A percentile compares a stretch with the other conserved stretches of the same genome.
Evolutionary conservation across 352 stramenopile genomes (phyloP).

Genomic region (Globisporangium camurandrum): DNA sequence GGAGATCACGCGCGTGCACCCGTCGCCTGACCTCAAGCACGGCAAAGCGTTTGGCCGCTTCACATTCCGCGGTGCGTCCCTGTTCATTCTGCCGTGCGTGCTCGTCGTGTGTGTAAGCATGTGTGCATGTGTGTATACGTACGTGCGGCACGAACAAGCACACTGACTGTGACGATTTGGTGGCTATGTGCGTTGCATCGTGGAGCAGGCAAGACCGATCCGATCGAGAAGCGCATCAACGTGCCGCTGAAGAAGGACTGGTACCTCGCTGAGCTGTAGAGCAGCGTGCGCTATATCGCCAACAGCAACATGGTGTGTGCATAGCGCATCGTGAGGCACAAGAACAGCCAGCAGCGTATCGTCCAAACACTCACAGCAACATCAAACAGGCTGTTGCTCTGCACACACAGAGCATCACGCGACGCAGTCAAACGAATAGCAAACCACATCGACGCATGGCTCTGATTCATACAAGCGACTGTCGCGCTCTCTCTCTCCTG

Average conservation of each 20-base stretch:
- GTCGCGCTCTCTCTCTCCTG: no score
- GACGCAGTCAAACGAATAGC: no score
- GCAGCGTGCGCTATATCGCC: no score
- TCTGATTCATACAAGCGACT: no score
- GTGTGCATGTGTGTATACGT: constrained; percentile 3
- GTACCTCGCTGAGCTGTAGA: constrained; percentile 13
- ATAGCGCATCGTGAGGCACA: no score
- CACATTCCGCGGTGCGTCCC: constrained; percentile 67
- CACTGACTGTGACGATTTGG: not conserved
- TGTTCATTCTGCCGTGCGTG: not conserved
- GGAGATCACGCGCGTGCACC: constrained; percentile 74
- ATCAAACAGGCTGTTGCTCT: no score
- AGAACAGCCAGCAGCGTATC: no score
- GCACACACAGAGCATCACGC: no score
- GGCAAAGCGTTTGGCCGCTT: constrained; percentile 79
- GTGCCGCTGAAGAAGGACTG: constrained; percentile 72
- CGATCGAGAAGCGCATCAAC: constrained; percentile 71
- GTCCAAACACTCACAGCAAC: no score
- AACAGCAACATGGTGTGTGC: no score
- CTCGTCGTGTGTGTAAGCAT: not conserved
- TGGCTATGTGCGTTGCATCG: not conserved
- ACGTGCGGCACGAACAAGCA: not conserved
- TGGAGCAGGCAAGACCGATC: constrained; percentile 52
- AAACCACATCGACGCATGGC: no score
- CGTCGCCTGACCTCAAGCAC: constrained; percentile 74